Conservation (phyloP, 1,139 yeast species). For the Kodamaea fungicola region DNA sequence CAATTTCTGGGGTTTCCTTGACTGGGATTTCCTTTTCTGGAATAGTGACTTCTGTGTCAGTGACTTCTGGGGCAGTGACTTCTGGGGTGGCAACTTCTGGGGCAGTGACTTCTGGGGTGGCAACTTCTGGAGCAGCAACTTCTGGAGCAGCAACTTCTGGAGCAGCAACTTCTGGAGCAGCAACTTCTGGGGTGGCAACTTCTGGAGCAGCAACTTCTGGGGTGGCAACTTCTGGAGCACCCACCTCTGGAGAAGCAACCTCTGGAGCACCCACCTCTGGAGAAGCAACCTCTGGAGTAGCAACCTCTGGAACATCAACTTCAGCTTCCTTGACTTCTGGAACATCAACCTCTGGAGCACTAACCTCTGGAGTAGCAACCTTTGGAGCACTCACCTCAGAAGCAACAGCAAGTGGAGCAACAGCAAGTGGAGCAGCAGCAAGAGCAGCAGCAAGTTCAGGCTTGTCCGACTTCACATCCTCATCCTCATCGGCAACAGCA, state of each 20-base stretch:
- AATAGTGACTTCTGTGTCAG: slow-evolving; percentile 1
- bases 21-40: slow-evolving; percentile 1
- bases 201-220: slow-evolving; percentile 3
- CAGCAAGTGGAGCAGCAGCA: slow-evolving; percentile 10
- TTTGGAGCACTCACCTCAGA: slow-evolving; percentile 9
- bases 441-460: slow-evolving; percentile 6
- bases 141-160: slow-evolving; percentile 5
- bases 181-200: not conserved
- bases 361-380: slow-evolving; percentile 5
- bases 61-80: slow-evolving; percentile 2
- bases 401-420: slow-evolving; percentile 13
- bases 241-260: slow-evolving; percentile 1
- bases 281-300: slow-evolving; percentile 7
- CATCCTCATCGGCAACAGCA: slow-evolving; percentile 6
- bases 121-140: slow-evolving; percentile 4
- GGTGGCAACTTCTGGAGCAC: not conserved
- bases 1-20: slow-evolving; percentile 1
- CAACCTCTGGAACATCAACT: slow-evolving; percentile 4
- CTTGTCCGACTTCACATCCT: not conserved
- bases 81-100: not conserved
- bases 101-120: slow-evolving; percentile 3
- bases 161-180: slow-evolving; percentile 3
- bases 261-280: not conserved
- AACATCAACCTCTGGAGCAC: slow-evolving; percentile 6
- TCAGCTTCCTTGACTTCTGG: slow-evolving; percentile 1